A percentile compares a stretch with the other conserved stretches of the same genome.
These are phyloP conservation scores for Metschnikowia baotianmanensis DNA, from an alignment of 805 yeast species.

Conservation along the genomic window DNA sequence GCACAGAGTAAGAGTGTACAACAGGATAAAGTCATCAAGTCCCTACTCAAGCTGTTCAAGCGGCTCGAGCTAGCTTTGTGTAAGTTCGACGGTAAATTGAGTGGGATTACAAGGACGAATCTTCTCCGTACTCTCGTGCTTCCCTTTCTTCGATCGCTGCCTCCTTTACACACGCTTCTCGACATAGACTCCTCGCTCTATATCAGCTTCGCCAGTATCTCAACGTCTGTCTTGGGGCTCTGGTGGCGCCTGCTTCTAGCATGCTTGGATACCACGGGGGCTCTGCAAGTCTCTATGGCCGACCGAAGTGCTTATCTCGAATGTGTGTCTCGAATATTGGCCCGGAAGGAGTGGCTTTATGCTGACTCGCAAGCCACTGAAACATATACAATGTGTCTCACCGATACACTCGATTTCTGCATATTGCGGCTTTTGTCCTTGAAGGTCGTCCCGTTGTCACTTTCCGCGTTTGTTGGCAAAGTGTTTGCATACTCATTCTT, in stretches of 20 bases:
- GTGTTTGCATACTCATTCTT: slow-evolving; percentile 63
- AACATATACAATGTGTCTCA: slow-evolving; percentile 36
- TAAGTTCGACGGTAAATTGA: slow-evolving; percentile 35
- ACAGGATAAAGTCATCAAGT: slow-evolving; percentile 14
- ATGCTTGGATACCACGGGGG: slow-evolving; percentile 12
- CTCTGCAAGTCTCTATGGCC: slow-evolving; percentile 36
- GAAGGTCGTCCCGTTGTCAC: slow-evolving; percentile 53
- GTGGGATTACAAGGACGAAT: slow-evolving; percentile 30
- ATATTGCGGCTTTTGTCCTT: slow-evolving; percentile 45
- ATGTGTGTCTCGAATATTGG: slow-evolving; percentile 49
- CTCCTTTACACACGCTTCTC: slow-evolving; percentile 23
- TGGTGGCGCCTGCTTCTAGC: slow-evolving; percentile 56
- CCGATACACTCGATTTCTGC: slow-evolving; percentile 53
- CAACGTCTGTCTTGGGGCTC: slow-evolving; percentile 34
- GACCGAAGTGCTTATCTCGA: slow-evolving; percentile 55
- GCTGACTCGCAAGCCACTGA: slow-evolving; percentile 24
- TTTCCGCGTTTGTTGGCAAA: slow-evolving; percentile 68
- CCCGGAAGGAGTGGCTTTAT: slow-evolving; percentile 46
- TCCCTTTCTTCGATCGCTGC: slow-evolving; percentile 21
- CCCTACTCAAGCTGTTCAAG: slow-evolving; percentile 24
- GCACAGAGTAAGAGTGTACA: slow-evolving; percentile 1
- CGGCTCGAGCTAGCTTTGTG: slow-evolving; percentile 42
- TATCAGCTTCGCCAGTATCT: slow-evolving; percentile 32
- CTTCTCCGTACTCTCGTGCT: slow-evolving; percentile 46
- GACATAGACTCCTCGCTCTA: slow-evolving; percentile 24